Evolutionary conservation across 2,329 filamentous ascomycete species (phyloP).

Genomic region (Mollisiaceae sp.): DNA sequence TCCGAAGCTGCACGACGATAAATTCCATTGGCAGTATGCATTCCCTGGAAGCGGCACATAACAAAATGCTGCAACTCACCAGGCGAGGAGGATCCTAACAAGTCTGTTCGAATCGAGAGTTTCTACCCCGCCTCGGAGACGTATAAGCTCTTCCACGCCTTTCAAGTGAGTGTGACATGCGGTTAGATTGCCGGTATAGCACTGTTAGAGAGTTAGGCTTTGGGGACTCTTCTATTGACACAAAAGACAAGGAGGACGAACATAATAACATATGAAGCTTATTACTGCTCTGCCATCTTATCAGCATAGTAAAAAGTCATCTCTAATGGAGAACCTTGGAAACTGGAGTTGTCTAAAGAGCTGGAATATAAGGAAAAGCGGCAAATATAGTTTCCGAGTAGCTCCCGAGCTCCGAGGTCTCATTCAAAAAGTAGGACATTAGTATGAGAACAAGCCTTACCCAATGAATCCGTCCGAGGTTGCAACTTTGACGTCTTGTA

Average conservation of each 20-base stretch:
- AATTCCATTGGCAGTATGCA: background rate
- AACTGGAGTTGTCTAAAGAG: too few species aligned
- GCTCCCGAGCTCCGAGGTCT: too few species aligned
- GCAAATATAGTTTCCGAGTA: too few species aligned
- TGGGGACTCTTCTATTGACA: background rate
- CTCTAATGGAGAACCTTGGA: too few species aligned
- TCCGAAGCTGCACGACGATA: background rate
- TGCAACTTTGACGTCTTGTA: constrained; percentile 7
- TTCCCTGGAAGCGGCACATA: background rate
- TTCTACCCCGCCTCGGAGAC: constrained; percentile 22
- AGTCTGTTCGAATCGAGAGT: constrained; percentile 15
- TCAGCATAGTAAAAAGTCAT: too few species aligned
- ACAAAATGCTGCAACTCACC: constrained; percentile 5
- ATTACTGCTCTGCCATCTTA: too few species aligned
- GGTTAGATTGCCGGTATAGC: constrained; percentile 11
- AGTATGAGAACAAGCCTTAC: too few species aligned
- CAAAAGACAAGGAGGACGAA: constrained; percentile 6
- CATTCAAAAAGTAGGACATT: too few species aligned
- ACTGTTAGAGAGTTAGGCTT: constrained; percentile 6
- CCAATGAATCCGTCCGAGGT: constrained; percentile 24
- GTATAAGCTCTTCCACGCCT: constrained; percentile 22
- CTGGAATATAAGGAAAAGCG: too few species aligned
- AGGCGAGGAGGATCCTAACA: constrained; percentile 17
- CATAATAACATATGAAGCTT: constrained; percentile 28
- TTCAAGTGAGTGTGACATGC: constrained; percentile 25